These are phyloP conservation scores for Dictyostelium firmibasis DNA, from an alignment of 78 protist genomes.

Conservation along the genomic window DNA sequence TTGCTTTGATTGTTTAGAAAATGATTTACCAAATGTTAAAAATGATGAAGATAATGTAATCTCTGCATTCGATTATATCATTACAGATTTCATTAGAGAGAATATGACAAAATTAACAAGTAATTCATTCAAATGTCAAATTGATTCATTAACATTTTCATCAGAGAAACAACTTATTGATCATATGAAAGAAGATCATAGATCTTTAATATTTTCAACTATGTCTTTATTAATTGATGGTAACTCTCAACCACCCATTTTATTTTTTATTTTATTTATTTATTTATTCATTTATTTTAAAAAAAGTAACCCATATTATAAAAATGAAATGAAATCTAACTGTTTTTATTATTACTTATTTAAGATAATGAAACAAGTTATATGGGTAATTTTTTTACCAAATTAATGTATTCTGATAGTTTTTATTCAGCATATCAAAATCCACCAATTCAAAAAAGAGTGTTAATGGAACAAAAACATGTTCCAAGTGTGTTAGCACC, in stretches of 20 bases:
- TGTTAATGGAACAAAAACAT: neutral
- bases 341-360: neutral
- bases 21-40: conserved; percentile 62
- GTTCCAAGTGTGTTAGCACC: conserved; percentile 63
- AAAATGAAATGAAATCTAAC: too few relatives aligned
- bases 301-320: too few relatives aligned
- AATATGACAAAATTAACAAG: conserved; percentile 26
- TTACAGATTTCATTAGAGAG: conserved; percentile 67
- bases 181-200: conserved; percentile 44
- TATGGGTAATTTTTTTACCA: conserved; percentile 65
- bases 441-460: neutral
- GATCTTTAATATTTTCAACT: conserved; percentile 5
- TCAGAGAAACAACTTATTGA: conserved; percentile 39
- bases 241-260: neutral
- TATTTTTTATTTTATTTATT: too few relatives aligned
- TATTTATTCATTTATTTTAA: too few relatives aligned
- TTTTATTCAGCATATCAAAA: conserved; percentile 29
- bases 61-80: conserved; percentile 62
- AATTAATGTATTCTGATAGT: conserved; percentile 73
- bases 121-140: conserved; percentile 42
- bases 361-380: conserved; percentile 46
- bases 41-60: conserved; percentile 60
- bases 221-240: conserved; percentile 39
- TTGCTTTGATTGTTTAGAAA: conserved; percentile 63
- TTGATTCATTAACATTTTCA: conserved; percentile 7